A percentile compares a stretch with the other conserved stretches of the same genome.
Conservation (phyloP, 345 rosid genomes). For the Melaleuca alternifolia region DNA sequence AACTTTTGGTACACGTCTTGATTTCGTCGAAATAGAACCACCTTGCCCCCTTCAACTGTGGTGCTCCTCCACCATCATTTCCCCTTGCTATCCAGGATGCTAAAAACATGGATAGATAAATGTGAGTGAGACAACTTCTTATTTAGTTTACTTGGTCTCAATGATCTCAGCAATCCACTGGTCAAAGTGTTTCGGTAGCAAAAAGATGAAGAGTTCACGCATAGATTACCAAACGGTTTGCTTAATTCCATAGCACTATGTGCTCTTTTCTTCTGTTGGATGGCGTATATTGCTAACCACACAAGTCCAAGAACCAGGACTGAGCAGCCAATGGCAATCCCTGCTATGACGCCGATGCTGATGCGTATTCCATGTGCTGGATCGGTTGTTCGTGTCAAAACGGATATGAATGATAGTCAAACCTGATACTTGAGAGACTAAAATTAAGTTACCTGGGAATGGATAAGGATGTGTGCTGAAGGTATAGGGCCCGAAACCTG, state of each 20-base stretch:
- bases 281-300: slow-evolving; percentile 61
- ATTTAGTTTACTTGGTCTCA: background rate
- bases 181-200: background rate
- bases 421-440: background rate
- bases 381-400: slow-evolving; percentile 16
- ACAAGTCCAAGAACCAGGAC: slow-evolving; percentile 54
- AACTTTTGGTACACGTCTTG: slow-evolving; percentile 56
- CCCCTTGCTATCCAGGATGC: slow-evolving; percentile 84
- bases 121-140: background rate
- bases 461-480: slow-evolving; percentile 74
- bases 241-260: slow-evolving; percentile 70
- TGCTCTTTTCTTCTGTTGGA: slow-evolving; percentile 88
- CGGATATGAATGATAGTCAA: background rate
- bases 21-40: slow-evolving; percentile 95
- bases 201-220: background rate
- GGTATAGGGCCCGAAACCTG: slow-evolving; percentile 70
- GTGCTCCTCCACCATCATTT: slow-evolving; percentile 78
- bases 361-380: slow-evolving; percentile 23
- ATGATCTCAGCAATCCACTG: background rate
- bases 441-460: slow-evolving; percentile 52
- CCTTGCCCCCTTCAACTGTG: slow-evolving; percentile 88
- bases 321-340: slow-evolving; percentile 39
- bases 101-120: slow-evolving; percentile 10
- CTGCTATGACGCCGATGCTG: slow-evolving; percentile 32
- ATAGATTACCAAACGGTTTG: slow-evolving; percentile 66